Percentiles rank a stretch among this genome's conserved stretches.
phyloP scores from a whole-genome alignment of 2,329 filamentous ascomycete species.

The Alternaria panax region DNA sequence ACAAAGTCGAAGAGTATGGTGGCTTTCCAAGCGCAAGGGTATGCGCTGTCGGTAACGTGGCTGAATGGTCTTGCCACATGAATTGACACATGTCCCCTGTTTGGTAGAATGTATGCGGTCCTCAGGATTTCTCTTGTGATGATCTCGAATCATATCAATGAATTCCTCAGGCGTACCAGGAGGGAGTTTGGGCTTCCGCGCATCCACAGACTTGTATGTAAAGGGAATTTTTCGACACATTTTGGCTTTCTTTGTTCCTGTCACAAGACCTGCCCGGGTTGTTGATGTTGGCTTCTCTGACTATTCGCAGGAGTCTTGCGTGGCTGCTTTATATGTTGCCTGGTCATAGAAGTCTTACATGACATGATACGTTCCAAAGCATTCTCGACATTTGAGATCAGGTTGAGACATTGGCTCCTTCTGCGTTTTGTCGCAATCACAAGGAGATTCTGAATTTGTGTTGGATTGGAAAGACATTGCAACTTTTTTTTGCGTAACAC shows the following conservation, averaged over 20 bases:
- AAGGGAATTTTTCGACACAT: neutral
- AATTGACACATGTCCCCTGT: neutral
- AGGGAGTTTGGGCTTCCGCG: neutral
- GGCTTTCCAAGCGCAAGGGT: fast-evolving
- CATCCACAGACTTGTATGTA: neutral
- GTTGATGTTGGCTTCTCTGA: neutral
- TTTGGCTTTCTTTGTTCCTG: neutral
- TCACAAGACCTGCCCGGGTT: neutral
- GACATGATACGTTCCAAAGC: neutral
- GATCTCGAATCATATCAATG: neutral
- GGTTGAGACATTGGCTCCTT: no score
- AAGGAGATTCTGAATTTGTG: no score
- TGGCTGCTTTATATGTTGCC: neutral
- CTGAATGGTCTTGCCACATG: neutral
- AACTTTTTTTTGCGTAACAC: no score
- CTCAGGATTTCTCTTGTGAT: neutral
- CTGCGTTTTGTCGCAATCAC: no score
- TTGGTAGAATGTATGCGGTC: neutral
- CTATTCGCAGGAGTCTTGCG: neutral
- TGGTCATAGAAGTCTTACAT: neutral
- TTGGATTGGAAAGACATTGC: no score
- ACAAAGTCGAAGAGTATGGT: neutral
- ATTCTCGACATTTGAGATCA: neutral
- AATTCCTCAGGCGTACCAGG: neutral
- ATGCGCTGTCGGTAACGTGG: neutral